Base-by-base conservation (phyloP, 2,329 filamentous ascomycete genomes). In the Coniella lustricola region DNA sequence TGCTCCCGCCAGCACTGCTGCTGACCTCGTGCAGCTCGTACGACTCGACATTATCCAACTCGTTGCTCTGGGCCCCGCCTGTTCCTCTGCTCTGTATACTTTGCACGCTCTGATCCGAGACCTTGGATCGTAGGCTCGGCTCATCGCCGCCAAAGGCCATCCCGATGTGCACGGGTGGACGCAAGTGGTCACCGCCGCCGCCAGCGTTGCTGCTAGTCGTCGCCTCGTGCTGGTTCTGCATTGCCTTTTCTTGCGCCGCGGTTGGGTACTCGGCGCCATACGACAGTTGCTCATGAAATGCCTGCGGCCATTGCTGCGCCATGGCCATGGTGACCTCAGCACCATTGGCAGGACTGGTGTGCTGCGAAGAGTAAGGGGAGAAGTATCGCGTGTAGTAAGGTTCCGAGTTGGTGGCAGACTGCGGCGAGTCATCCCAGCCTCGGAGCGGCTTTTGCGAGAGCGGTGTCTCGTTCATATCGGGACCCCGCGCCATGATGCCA, bases 351-450 rank as follows among this genome's bases (percentile, higher is more conserved):
- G 79, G 79, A 56, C 77, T 81, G 60, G 68, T 78, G 63, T 73
- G 82, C 51, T 79, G 75, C 35, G 77, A 80, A 17, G 68, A 71
- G 58, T 82, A 83, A 0, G 80, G 79, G 3, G 77, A 81, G 54
- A 80, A 73, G 62, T 81, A 79, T 7, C 67, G 70, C 53, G 67
- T 54, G 54, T 46, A 52, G 29, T 29, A 40, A 16, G 47, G 40
- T 8, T 52, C 50, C 52, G 49, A 41, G 37, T 51, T 34, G 46
- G 39, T 72, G 68, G 65, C 67, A 39, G 71, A 76, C 49, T 72
- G 55, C 0, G 71, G 79, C 21, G 72, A 79, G 53, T 77, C 73
- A 20, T 74, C 72, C 76, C 77, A 81, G 25, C 70, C 67, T 17
- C 70, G 64, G 9, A 79, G 62, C 0, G 77, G 76, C 48, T 66